Percentiles rank a stretch among this genome's conserved stretches.
Evolutionary conservation across 2,329 filamentous ascomycete genomes (phyloP).

Genomic region (Trichoderma atrobrunneum): DNA sequence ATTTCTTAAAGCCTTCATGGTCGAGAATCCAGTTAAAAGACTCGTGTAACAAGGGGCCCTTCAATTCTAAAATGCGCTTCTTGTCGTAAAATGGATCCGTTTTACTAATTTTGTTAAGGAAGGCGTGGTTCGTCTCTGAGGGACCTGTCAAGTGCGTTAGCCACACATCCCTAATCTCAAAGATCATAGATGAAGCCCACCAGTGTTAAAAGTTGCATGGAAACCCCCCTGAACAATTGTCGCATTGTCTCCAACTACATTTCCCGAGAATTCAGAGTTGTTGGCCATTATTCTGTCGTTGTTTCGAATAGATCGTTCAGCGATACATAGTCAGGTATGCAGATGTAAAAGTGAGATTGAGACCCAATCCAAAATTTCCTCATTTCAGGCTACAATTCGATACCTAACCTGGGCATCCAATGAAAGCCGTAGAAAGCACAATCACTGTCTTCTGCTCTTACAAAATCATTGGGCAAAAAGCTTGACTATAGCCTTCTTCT

Average conservation of each 20-base stretch:
- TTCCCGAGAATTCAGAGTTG: background rate
- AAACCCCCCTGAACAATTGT: background rate
- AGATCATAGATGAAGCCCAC: background rate
- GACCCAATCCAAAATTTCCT: background rate
- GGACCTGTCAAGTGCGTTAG: too few relatives aligned
- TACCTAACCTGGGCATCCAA: background rate
- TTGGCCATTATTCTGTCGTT: background rate
- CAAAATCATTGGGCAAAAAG: background rate
- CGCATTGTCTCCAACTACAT: background rate
- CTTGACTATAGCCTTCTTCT: background rate
- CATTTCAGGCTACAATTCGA: too few relatives aligned
- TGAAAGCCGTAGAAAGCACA: background rate
- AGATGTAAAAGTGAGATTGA: background rate
- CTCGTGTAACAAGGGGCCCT: slow-evolving; percentile 34
- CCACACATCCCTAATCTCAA: too few relatives aligned
- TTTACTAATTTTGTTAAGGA: background rate
- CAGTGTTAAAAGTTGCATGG: background rate
- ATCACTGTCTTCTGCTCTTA: background rate
- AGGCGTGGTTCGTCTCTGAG: background rate
- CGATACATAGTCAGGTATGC: too few relatives aligned
- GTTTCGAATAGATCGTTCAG: too few relatives aligned
- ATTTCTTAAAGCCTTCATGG: slow-evolving; percentile 25
- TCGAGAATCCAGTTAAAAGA: slow-evolving; percentile 36
- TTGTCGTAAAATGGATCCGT: slow-evolving; percentile 27
- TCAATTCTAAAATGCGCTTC: slow-evolving; percentile 33